Evolutionary conservation across 192 early-diverging fungal genomes (phyloP), one percentile per base, ranked within the genome.

Genomic region (Thamnidium elegans): DNA sequence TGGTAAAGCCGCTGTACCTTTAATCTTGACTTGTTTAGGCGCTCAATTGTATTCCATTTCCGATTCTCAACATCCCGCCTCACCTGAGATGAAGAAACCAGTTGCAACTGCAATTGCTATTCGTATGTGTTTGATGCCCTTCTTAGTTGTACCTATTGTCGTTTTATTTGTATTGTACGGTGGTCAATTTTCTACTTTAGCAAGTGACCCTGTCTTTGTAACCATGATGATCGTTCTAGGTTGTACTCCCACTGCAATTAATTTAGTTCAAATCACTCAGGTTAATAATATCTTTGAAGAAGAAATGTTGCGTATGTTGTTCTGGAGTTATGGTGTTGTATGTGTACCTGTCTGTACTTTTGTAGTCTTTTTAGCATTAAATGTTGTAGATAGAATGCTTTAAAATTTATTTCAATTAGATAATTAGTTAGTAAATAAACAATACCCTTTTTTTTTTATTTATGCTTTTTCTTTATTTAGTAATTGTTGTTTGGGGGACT

Each of bases 21-120:
- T 91, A 56, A 88, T 91, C 26, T 69, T 93, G 48, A 76, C 90
- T 2, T 89, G 89, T 60, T 82, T 93, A 5, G 91, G 91, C 5
- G 85, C 87, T 13, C 89, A 91, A 66, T 68, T 86, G 1, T 75
- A 54, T 9, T 53, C 52, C 0, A 67, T 72, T 31, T 39, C 53
- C 20, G 44, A 68, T 26, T 32, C 61, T 20, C 62, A 63, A 3
- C 62, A 62, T 30, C 32, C 47, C 3, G 53, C 61, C 13, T 58
- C 56, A 4, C 20, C 26, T 17, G 56, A 43, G 42, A 60, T 68
- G 54, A 67, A 67, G 36, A 73, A 73, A 11, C 81, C 81, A 3
- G 71, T 75, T 1, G 63, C 60, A 3, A 61, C 66, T 3, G 63
- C 67, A 3, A 65, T 80, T 17, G 7, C 56, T n/a, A 46, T 75